Conservation (phyloP, 192 early-diverging fungal genomes). For the Thamnidium elegans region DNA sequence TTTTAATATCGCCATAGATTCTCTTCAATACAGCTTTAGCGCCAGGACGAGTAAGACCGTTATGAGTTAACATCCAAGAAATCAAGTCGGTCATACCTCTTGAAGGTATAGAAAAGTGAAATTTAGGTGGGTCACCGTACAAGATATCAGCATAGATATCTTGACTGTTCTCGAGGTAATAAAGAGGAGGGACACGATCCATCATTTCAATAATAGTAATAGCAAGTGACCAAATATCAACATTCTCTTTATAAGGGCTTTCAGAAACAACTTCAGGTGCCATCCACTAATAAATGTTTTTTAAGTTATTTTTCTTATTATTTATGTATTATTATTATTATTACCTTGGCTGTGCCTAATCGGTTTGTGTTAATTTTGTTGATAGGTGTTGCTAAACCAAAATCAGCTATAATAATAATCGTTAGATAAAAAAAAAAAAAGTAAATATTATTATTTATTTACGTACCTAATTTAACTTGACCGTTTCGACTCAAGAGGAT, state of each 20-base stretch:
- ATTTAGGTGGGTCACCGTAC: conserved; percentile 25
- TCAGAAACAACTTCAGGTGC: conserved; percentile 45
- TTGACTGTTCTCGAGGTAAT: conserved; percentile 32
- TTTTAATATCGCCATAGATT: conserved; percentile 18
- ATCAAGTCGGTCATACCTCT: conserved; percentile 17
- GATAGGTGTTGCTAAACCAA: conserved; percentile 33
- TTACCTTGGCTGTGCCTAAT: conserved; percentile 36
- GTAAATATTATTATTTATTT: not conserved
- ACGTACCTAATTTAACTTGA: conserved; percentile 41
- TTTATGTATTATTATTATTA: not conserved
- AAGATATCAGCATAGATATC: conserved; percentile 37
- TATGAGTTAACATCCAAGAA: conserved; percentile 27
- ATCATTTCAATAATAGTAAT: conserved; percentile 45
- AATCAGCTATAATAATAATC: conserved; percentile 19
- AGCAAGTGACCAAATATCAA: conserved; percentile 47
- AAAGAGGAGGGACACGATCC: conserved; percentile 42
- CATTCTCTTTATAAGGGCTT: conserved; percentile 41
- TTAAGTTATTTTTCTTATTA: not conserved
- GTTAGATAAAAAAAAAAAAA: not conserved
- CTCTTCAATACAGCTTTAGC: conserved; percentile 27
- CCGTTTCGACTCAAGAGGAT: conserved; percentile 36
- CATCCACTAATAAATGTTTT: conserved; percentile 45
- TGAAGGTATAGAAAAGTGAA: conserved; percentile 31
- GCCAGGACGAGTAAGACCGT: conserved; percentile 16
- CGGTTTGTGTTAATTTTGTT: conserved; percentile 20